Evolutionary conservation across 2,329 filamentous ascomycete genomes (phyloP), one percentile per base, ranked within the genome.

Genomic region (Harringtonia lauricola): DNA sequence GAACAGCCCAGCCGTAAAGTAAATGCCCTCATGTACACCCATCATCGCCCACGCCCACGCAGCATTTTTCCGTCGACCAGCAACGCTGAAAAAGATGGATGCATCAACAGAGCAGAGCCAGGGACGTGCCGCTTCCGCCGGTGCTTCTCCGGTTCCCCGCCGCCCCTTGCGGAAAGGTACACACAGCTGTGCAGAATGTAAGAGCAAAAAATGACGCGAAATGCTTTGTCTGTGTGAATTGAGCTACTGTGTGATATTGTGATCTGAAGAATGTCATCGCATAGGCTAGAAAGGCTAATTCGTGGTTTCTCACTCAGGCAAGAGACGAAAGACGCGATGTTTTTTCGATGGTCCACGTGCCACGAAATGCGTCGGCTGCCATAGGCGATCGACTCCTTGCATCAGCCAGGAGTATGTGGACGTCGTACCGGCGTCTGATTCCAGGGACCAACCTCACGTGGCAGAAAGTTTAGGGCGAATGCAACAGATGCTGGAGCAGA

Each of bases 261-360:
- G n/a, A n/a, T n/a, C n/a, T n/a, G n/a, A n/a, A n/a, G n/a, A n/a
- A n/a, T n/a, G n/a, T n/a, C n/a, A n/a, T n/a, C n/a, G n/a, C n/a
- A n/a, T n/a, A 7, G 9, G 19, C 26, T 19, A 12, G 7, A 8
- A 30, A 2, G 5, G n/a, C 14, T 18, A 14, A n/a, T n/a, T n/a
- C n/a, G n/a, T n/a, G n/a, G 15, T 10, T 13, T 38, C 31, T 26
- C 12, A n/a, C 24, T 9, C 26, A 46, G 44, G 72, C 62, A 71
- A 71, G 53, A 63, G 67, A 39, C 64, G 71, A 17, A 77, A 76
- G 57, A 63, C 68, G 12, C 60, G 63, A 6, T 76, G 73, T 51
- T 64, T 62, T 17, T 68, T 71, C 43, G 54, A 43, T n/a, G 26
- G 2, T 4, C n/a, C 51, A 56, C 8, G 28, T 6, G 59, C 64